phyloP scores from a whole-genome alignment of 495 filamentous ascomycete species.

The Rhizodiscina lignyota region DNA sequence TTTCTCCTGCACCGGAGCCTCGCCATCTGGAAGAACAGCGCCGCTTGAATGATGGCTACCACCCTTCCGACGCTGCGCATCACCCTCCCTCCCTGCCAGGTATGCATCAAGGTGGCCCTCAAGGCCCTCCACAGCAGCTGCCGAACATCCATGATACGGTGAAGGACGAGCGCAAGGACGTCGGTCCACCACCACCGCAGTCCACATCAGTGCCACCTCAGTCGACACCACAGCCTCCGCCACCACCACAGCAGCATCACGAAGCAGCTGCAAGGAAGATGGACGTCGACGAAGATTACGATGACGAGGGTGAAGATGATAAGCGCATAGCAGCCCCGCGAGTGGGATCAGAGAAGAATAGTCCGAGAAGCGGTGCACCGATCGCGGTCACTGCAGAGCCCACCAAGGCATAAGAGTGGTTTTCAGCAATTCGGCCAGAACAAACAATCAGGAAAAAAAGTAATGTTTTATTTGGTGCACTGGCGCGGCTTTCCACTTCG shows the following conservation, averaged over 20 bases:
- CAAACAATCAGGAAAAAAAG: too few species aligned
- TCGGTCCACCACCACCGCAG: too few species aligned
- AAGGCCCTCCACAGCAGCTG: conserved; percentile 34
- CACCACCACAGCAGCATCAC: conserved; percentile 22
- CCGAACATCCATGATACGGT: conserved; percentile 33
- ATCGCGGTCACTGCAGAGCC: too few species aligned
- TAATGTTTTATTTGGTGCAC: too few species aligned
- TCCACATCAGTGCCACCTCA: too few species aligned
- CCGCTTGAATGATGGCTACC: conserved; percentile 53
- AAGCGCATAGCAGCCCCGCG: too few species aligned
- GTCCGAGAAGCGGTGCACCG: too few species aligned
- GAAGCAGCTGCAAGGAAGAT: conserved; percentile 86
- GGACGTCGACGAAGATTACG: conserved; percentile 94
- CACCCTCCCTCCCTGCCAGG: conserved; percentile 58
- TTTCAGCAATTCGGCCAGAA: too few species aligned
- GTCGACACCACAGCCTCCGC: conserved; percentile 6
- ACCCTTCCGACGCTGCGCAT: conserved; percentile 82
- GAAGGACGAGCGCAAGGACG: conserved; percentile 37
- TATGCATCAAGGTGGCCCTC: conserved; percentile 41
- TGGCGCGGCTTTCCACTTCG: too few species aligned
- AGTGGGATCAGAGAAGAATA: too few species aligned
- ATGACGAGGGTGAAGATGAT: too few species aligned
- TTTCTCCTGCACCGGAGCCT: conserved; percentile 66
- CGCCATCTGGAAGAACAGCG: conserved; percentile 39
- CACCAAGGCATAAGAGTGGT: too few species aligned